Base-by-base conservation (phyloP, 75 land plant species). In the Pinus albicaulis region DNA sequence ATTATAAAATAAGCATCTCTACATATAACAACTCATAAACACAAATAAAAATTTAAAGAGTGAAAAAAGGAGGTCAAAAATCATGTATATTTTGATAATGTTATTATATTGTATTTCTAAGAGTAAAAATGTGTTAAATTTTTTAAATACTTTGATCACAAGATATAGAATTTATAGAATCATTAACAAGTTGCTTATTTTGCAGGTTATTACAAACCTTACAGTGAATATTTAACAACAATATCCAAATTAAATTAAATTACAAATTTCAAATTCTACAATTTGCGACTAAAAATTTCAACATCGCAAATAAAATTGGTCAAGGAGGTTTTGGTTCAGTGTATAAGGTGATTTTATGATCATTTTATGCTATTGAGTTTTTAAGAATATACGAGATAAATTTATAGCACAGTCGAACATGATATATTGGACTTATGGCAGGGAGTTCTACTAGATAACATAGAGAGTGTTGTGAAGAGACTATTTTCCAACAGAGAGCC, bases 251-350 rank as follows among this genome's bases (percentile, higher is more conserved):
- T 80, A 17, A 77, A 17, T 56, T 78, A 31, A 78, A 59, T 74
- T 71, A 79, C 23, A 80, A 25, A 72, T 83, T 80, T 59, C 62
- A 73, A 16, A 75, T 62, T 3, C 44, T 83, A 55, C 76, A 57
- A 56, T 63, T 56, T 44, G 82, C 85, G 1, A 80, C 82, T 6
- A 75, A 73, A 16, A 66, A 81, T 58, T 85, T 85, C 65, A 56
- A 76, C 55, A 26, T 36, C 1, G 34, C 64, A 48, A 85, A 81
- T 61, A 81, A 82, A 22, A 66, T 85, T 31, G 87, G 87, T 16
- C 77, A 85, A 65, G 87, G 87, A 20, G 68, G 80, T 15, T 75
- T 73, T 71, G 87, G 87, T 22, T 56, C 77, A 16, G 87, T 85
- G 16, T 85, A 78, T 71, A 85, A 81, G 84, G 87, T 82, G 75